Evolutionary conservation across 306 rosid species (phyloP), one percentile per base, ranked within the genome.

Genomic region (Fragaria iinumae): DNA sequence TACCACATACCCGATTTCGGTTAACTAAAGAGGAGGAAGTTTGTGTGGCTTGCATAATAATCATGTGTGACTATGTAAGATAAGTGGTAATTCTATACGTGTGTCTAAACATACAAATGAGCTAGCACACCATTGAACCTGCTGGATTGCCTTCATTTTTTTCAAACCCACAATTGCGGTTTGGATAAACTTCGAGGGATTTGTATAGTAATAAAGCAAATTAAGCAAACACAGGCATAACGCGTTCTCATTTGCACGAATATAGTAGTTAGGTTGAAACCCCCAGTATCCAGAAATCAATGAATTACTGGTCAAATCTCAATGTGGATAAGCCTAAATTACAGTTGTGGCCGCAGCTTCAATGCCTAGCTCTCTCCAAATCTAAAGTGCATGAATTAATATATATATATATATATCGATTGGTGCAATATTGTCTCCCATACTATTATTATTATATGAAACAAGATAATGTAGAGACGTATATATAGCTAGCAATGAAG

Each of bases 161-260:
- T 38, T 59, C 57, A 17, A 56, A 8, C 53, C 55, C 41, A 8
- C 55, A 36, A 59, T 50, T 4, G 7, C 29, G 3, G 6, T 67
- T 53, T 38, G 68, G 80, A 77, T 77, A 77, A n/a, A 18, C 68
- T 68, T 50, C 29, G 3, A 52, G 0, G 14, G 11, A 41, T 23
- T 34, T 34, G 39, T 38, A 0, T 44, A 11, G 12, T 41, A 41
- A 11, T 44, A 11, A 32, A 29, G 32, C 32, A 29, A 29, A 29
- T 29, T 29, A 63, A 32, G 44, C 11, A 29, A 63, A 63, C 23
- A 32, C 65, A 59, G 9, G 14, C 65, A 59, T 11, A 10, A 11
- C 32, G 21, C 25, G 25, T 25, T 25, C 25, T 25, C 75, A 71
- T 71, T 34, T 71, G 75, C 78, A 32, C 20, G 64, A 57, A 23